Evolutionary conservation across 345 rosid genomes (phyloP).

Genomic region (Cardamine resedifolia): DNA sequence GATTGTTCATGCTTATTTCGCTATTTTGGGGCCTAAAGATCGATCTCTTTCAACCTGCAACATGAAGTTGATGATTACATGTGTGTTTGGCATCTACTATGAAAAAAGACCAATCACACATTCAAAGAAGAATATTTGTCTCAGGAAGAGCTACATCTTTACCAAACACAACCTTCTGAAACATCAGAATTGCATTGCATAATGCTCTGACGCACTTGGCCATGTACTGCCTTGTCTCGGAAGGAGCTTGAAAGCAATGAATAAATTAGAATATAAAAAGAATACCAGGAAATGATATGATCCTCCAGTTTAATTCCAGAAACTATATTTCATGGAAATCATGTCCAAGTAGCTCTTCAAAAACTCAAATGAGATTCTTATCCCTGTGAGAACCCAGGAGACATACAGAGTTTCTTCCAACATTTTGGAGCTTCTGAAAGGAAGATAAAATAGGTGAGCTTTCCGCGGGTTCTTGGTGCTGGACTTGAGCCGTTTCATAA

Average conservation of each 20-base stretch:
- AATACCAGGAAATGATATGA: conserved; percentile 88
- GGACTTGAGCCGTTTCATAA: conserved; percentile 76
- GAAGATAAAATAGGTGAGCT: conserved; percentile 89
- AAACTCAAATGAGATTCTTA: conserved; percentile 57
- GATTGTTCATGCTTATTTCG: conserved; percentile 13
- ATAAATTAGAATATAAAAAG: conserved; percentile 1
- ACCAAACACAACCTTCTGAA: conserved; percentile 82
- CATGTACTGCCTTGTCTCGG: conserved; percentile 71
- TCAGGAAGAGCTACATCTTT: conserved; percentile 91
- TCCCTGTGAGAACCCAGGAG: conserved; percentile 63
- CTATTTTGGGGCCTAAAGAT: conserved; percentile 28
- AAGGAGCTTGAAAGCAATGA: conserved; percentile 72
- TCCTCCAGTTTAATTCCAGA: conserved; percentile 92
- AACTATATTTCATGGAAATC: conserved; percentile 61
- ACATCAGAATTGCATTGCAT: conserved; percentile 86
- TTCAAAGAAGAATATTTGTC: conserved; percentile 49
- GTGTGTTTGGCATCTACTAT: conserved; percentile 15
- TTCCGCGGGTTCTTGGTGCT: conserved; percentile 55
- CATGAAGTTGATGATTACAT: conserved; percentile 2
- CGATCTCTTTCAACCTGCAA: not conserved
- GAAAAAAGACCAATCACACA: not conserved
- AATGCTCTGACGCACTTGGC: conserved; percentile 83
- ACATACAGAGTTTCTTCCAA: conserved; percentile 73
- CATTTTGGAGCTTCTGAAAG: conserved; percentile 87
- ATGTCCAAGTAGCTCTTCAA: conserved; percentile 62